Percentiles rank a stretch among this genome's conserved stretches.
These are phyloP conservation scores for Bipolaris bicolor DNA, from an alignment of 2,329 filamentous ascomycete genomes.

Conservation along the genomic window DNA sequence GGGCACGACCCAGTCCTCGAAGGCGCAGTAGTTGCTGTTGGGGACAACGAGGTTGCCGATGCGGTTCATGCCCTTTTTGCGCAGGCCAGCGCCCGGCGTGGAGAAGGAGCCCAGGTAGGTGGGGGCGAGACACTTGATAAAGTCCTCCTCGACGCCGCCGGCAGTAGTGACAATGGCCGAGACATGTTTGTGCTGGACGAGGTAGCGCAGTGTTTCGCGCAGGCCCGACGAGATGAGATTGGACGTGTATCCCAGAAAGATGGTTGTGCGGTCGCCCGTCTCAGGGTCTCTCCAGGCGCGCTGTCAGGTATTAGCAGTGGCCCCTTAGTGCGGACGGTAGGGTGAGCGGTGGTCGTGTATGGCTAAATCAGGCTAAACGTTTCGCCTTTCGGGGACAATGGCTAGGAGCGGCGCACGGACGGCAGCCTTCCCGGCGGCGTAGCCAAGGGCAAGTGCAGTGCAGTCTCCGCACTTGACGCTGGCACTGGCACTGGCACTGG, in stretches of 20 bases:
- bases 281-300: constrained; percentile 81
- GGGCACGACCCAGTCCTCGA: constrained; percentile 96
- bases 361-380: constrained; percentile 43
- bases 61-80: constrained; percentile 86
- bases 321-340: constrained; percentile 20
- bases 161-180: constrained; percentile 94
- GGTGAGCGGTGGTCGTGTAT: constrained; percentile 30
- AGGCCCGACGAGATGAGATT: constrained; percentile 97
- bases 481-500: constrained; percentile 8
- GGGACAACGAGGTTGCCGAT: constrained; percentile 96
- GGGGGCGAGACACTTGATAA: constrained; percentile 95
- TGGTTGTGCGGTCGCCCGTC: constrained; percentile 80
- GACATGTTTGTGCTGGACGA: constrained; percentile 91
- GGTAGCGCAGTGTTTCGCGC: constrained; percentile 86
- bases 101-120: constrained; percentile 92
- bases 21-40: constrained; percentile 95
- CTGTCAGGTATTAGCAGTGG: constrained; percentile 53
- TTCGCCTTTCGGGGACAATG: constrained; percentile 25
- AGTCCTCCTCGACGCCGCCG: constrained; percentile 93
- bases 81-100: constrained; percentile 75
- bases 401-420: constrained; percentile 27
- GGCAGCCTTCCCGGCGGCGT: constrained; percentile 14
- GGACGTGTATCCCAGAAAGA: constrained; percentile 96
- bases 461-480: constrained; percentile 29
- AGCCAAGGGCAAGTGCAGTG: constrained; percentile 24